Base-by-base conservation (phyloP, 2,329 filamentous ascomycete species). In the Colletotrichum incanum region DNA sequence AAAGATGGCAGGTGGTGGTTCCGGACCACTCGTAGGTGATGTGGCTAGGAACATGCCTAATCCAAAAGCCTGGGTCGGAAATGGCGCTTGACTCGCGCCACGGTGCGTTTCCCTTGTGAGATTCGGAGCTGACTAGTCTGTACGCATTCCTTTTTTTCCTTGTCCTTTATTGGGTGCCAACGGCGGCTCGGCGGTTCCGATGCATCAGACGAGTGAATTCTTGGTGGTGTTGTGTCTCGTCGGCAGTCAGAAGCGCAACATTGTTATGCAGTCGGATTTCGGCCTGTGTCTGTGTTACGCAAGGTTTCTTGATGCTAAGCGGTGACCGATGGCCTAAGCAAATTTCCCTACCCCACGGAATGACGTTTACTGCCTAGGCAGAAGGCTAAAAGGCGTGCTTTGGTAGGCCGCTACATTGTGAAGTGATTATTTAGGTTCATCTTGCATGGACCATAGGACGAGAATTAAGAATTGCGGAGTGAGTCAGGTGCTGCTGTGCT, bases 121-220 rank as follows among this genome's bases (percentile, higher is more conserved):
- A 28, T 7, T 12, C 20, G 7, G 23, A 67, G 58, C 66, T 72
- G 66, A 72, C 70, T 70, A 72, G 65, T 55, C 39, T 50, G 23
- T 39, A 56, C 54, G 31, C 52, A 31, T 54, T 50, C 20, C 45
- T 41, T 59, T 54, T 61, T 43, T 39, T 55, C 49, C 58, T 56
- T 59, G 47, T 70, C 31, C 69, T 72, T 72, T 72, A 68, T 71
- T 68, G 54, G 59, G 16, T 26, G 23, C 12, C 55, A 41, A 54
- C 23, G 65, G 66, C 41, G 49, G 31, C 34, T 72, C 70, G 65
- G 70, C 54, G 41, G 66, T 26, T 59, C 70, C 70, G 70, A 69
- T 55, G 59, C 45, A 41, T 47, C 59, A 55, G 47, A 71, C 54
- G 37, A 66, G 39, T 20, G 34, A 37, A 43, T 16, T 70, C 45